Evolutionary conservation across 1,284 basidiomycete species (phyloP).

Genomic region (Somion occarium): DNA sequence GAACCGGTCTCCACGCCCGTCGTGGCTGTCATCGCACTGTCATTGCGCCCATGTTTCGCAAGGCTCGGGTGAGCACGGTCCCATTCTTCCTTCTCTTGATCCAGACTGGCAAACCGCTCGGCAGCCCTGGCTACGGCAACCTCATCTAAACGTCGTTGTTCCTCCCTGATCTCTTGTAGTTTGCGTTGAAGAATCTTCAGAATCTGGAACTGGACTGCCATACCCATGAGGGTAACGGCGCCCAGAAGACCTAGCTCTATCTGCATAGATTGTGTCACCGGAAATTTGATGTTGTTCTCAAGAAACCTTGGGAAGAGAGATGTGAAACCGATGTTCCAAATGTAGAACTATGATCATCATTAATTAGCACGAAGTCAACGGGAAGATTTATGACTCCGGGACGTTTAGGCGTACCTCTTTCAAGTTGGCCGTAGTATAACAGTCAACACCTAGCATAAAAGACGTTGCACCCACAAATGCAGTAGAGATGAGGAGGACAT

Average conservation of each 20-base stretch:
- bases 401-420: conserved; percentile 93
- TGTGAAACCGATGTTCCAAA: conserved; percentile 89
- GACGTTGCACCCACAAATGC: conserved; percentile 90
- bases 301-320: conserved; percentile 73
- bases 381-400: no score
- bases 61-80: conserved; percentile 76
- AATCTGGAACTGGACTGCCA: conserved; percentile 86
- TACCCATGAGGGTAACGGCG: conserved; percentile 79
- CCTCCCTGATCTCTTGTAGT: conserved; percentile 73
- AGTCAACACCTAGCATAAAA: conserved; percentile 90
- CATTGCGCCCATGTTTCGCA: conserved; percentile 53
- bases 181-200: conserved; percentile 76
- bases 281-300: conserved; percentile 67
- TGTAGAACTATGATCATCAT: conserved; percentile 77
- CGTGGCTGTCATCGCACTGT: conserved; percentile 50
- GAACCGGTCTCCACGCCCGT: conserved; percentile 29
- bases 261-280: conserved; percentile 86
- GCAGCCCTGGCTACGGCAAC: conserved; percentile 76
- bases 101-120: conserved; percentile 61
- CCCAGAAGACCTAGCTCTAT: conserved; percentile 89
- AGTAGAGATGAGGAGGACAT: conserved; percentile 77
- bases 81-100: conserved; percentile 79
- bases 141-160: conserved; percentile 69
- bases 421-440: conserved; percentile 84
- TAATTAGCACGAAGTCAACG: neutral